Base-by-base conservation (phyloP, 73 alveolate genomes). In the Stentor roeselii region DNA sequence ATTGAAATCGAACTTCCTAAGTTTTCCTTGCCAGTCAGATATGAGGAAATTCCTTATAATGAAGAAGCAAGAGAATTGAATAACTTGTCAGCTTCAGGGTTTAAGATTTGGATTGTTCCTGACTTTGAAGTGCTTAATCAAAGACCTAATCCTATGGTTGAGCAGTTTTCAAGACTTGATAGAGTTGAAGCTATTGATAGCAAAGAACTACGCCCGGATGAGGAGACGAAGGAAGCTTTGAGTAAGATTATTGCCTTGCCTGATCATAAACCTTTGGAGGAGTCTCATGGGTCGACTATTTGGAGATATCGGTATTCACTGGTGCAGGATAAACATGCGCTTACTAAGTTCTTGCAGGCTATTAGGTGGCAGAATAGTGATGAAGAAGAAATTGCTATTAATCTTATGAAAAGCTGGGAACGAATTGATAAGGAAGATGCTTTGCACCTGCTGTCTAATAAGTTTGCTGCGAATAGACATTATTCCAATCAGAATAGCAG, bases 281-380 rank as follows among this genome's bases (percentile, higher is more conserved):
- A 88, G 61, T 92, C 91, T 78, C 88, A 92, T 42, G 77, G 89
- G 39, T 89, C 87, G 15, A 74, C 92, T 31, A 89, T 95, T 37
- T 95, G 98, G 98, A 93, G 87, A 75, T 94, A 83, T 86, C 84
- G 99, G 85, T 97, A 96, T 89, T 95, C 95, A 75, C 85, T 94
- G 60, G 90, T 94, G 76, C 88, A 93, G 78, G 91, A 96, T 83
- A 90, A 95, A 85, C 88, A 92, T 76, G 99, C 99, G 3, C 87
- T 97, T 38, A 93, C 98, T 15, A 93, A 95, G 83, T 93, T 95
- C 60, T 87, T 97, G 60, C 89, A 88, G 67, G 93, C 98, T n/a
- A 94, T 92, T 14, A 92, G 94, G 61, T 97, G 99, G 99, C 89
- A 95, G 36, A 97, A 93, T 36, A 93, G 90, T 86, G 95, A 93